phyloP scores from a whole-genome alignment of 306 rosid genomes.

The Erythrophleum fordii region DNA sequence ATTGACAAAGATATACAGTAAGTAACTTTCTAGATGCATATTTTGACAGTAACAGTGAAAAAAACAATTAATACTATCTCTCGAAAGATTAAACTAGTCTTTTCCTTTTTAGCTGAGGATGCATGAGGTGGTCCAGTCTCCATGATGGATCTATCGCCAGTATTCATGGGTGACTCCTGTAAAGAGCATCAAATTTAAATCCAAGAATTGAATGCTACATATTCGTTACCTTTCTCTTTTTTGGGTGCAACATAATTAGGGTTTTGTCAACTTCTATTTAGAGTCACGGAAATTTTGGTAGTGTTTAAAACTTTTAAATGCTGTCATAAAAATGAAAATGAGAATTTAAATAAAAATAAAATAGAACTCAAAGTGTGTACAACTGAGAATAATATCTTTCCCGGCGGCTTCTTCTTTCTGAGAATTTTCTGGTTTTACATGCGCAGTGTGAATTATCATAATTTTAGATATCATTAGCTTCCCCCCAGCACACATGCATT shows the following conservation, averaged over 20 bases:
- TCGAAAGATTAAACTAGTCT: slow-evolving; percentile 45
- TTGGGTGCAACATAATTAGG: neutral
- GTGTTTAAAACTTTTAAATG: neutral
- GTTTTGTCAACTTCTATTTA: neutral
- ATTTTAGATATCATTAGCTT: slow-evolving; percentile 22
- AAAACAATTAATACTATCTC: neutral
- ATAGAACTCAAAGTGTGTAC: neutral
- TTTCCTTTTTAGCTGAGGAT: slow-evolving; percentile 52
- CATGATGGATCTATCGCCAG: slow-evolving; percentile 42
- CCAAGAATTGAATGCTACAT: neutral
- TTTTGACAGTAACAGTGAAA: too few relatives aligned
- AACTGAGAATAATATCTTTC: neutral
- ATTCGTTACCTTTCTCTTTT: neutral
- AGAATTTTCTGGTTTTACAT: slow-evolving; percentile 32
- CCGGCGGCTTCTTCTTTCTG: neutral
- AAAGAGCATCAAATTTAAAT: slow-evolving; percentile 14
- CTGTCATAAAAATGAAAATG: neutral
- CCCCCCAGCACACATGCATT: slow-evolving; percentile 48
- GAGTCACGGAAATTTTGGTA: neutral
- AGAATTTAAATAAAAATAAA: neutral
- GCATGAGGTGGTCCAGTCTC: slow-evolving; percentile 45
- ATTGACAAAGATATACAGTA: neutral
- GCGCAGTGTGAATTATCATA: slow-evolving; percentile 28
- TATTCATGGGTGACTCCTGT: slow-evolving; percentile 47
- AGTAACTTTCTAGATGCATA: too few relatives aligned